These are phyloP conservation scores for Mycena crocata DNA, from an alignment of 768 basidiomycete genomes.

Conservation along the genomic window DNA sequence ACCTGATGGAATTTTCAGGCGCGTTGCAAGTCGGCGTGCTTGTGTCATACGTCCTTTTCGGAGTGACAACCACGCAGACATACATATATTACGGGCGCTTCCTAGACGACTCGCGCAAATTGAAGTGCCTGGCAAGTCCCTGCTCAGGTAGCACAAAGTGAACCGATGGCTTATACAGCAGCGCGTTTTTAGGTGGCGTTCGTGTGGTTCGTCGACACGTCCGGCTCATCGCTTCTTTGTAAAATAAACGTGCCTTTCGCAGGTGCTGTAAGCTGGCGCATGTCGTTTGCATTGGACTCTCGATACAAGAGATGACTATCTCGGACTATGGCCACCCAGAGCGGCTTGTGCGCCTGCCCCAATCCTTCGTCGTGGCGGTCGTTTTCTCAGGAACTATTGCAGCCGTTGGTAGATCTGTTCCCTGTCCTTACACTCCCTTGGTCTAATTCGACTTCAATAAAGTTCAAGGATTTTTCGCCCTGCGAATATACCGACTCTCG, in stretches of 20 bases:
- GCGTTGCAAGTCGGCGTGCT: neutral
- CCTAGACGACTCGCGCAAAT: neutral
- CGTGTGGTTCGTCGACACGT: neutral
- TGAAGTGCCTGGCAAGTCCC: conserved; percentile 14
- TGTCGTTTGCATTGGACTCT: neutral
- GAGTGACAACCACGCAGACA: conserved; percentile 5
- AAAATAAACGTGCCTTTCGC: neutral
- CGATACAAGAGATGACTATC: neutral
- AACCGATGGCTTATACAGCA: neutral
- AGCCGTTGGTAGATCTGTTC: neutral
- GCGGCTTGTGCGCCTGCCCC: neutral
- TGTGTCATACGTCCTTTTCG: conserved; percentile 13
- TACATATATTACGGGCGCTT: conserved; percentile 17
- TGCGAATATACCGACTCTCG: conserved; percentile 3
- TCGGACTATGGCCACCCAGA: conserved; percentile 9
- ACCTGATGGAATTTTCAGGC: no score
- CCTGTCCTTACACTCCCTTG: neutral
- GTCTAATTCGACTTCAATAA: no score
- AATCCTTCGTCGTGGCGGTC: neutral
- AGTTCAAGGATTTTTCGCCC: conserved; percentile 8
- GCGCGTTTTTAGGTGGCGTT: conserved; percentile 1
- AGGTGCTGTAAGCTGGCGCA: conserved; percentile 8
- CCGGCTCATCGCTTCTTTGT: no score
- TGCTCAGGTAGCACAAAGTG: no score
- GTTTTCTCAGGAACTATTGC: neutral